phyloP scores from a whole-genome alignment of 2,329 filamentous ascomycete genomes.

The Alternaria hordeiaustralica region DNA sequence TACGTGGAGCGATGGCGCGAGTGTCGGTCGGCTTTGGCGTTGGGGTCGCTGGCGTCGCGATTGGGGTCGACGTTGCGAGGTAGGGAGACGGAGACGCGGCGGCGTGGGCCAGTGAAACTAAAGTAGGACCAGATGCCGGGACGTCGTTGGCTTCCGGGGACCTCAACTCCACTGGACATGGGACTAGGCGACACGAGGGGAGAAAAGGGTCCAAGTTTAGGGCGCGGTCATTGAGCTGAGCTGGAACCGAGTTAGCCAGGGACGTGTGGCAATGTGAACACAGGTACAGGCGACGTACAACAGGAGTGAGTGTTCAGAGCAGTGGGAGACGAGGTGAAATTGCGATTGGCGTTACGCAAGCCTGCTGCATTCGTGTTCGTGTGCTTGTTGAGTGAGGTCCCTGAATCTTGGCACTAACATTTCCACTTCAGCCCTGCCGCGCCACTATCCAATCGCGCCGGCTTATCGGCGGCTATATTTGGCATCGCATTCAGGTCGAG shows the following conservation, averaged over 20 bases:
- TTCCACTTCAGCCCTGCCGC: slow-evolving; percentile 5
- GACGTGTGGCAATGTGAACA: slow-evolving; percentile 9
- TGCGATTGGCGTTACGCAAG: slow-evolving; percentile 23
- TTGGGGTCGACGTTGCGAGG: slow-evolving; percentile 49
- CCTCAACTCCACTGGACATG: slow-evolving; percentile 64
- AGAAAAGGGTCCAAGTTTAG: slow-evolving; percentile 29
- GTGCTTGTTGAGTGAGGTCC: slow-evolving; percentile 23
- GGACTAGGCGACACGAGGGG: slow-evolving; percentile 34
- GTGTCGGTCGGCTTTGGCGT: slow-evolving; percentile 57
- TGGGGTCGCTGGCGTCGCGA: slow-evolving; percentile 50
- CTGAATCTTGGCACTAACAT: slow-evolving; percentile 30
- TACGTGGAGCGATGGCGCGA: slow-evolving; percentile 44
- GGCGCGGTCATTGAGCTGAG: slow-evolving; percentile 27
- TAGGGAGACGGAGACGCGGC: slow-evolving; percentile 59
- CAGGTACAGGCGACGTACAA: slow-evolving; percentile 16
- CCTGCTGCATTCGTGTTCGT: slow-evolving; percentile 25
- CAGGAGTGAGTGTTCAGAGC: slow-evolving; percentile 8
- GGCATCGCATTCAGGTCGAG: neutral
- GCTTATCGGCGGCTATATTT: slow-evolving; percentile 11
- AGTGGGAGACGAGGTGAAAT: neutral
- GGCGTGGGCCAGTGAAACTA: slow-evolving; percentile 58
- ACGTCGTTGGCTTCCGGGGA: slow-evolving; percentile 51
- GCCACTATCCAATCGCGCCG: slow-evolving; percentile 9
- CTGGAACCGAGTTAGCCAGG: slow-evolving; percentile 22
- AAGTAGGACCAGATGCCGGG: slow-evolving; percentile 62